Evolutionary conservation across 495 filamentous ascomycete species (phyloP), one percentile per base, ranked within the genome.

Genomic region (Lasiosphaeria hispida): DNA sequence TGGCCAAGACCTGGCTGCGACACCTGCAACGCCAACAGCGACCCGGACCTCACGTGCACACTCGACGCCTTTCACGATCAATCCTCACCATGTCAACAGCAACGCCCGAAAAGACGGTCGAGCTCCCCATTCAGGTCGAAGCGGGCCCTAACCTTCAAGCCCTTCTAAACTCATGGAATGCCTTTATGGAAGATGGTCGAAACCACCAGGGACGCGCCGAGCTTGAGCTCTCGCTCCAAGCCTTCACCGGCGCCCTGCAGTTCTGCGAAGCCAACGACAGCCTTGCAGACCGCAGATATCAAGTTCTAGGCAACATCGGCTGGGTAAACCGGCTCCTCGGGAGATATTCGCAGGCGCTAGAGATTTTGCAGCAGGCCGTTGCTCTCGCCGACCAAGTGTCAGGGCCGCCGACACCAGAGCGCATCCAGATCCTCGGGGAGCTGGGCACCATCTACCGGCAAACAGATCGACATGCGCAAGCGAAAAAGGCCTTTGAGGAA

Each of bases 371-470:
- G 18, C 11, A 54, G n/a, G 52, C 52, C 13, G 18, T 50, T 8
- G 55, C 41, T 18, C 42, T 59, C 33, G 43, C 47, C 55, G 48
- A 48, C 11, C 17, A 37, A 10, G 13, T 35, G 0, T 41, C 60
- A 4, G 57, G 54, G 8, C 33, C 37, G 35, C 48, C 52, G 17
- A 18, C 11, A 11, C 17, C 33, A 35, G 39, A 47, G 36, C 55
- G 55, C 23, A 55, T 61, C 43, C 53, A 63, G 19, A 57, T 63
- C 17, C 36, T 10, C 18, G 69, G 69, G 3, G 69, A 72, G 54
- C 57, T 72, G 3, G 62, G 59, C 5, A 69, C 63, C 10, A 53
- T 72, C 1, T 72, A 72, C 48, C 67, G 65, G 10, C 62, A 66
- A 42, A 62, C 66, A 53, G 50, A 57, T 11, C 57, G 48, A 8